Percentiles rank a stretch among this genome's conserved stretches.
Evolutionary conservation across 2,329 filamentous ascomycete genomes (phyloP).

Genomic region (Aureobasidium vineae): DNA sequence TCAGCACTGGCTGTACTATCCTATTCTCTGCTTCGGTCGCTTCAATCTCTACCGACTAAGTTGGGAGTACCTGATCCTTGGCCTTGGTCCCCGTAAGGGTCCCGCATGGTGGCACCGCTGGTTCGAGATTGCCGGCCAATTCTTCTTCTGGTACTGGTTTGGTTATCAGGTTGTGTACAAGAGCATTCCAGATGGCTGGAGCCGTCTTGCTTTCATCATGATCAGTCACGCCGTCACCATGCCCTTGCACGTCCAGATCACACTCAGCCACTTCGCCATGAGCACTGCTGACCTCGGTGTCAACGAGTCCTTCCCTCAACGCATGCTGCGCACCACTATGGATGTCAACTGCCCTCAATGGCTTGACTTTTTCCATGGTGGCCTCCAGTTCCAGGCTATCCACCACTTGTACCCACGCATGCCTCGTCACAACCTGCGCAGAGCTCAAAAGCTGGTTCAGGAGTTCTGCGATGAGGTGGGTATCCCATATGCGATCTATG

Average conservation of each 20-base stretch:
- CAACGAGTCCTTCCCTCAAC: constrained; percentile 82
- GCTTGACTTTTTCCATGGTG: constrained; percentile 87
- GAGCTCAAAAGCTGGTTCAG: constrained; percentile 70
- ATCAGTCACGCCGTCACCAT: constrained; percentile 78
- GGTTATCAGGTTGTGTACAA: constrained; percentile 64
- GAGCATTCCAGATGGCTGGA: constrained; percentile 57
- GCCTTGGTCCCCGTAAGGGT: constrained; percentile 56
- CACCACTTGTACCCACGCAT: constrained; percentile 84
- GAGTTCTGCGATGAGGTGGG: constrained; percentile 79
- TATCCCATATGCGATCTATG: constrained; percentile 82
- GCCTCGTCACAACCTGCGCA: constrained; percentile 78
- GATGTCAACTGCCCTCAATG: constrained; percentile 84
- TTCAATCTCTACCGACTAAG: constrained; percentile 71
- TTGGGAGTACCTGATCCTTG: constrained; percentile 62
- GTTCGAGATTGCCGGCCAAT: constrained; percentile 62
- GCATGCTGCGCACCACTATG: constrained; percentile 91
- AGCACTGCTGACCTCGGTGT: constrained; percentile 82
- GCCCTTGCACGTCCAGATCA: constrained; percentile 85
- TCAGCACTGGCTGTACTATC: constrained; percentile 68
- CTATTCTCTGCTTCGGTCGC: constrained; percentile 62
- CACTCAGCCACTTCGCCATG: constrained; percentile 87
- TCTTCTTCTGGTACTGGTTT: constrained; percentile 66
- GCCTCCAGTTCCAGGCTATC: constrained; percentile 84
- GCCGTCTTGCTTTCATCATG: constrained; percentile 64
- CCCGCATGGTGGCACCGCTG: constrained; percentile 67